phyloP scores from a whole-genome alignment of 1,139 yeast species.

The Arxiozyma bovina region DNA sequence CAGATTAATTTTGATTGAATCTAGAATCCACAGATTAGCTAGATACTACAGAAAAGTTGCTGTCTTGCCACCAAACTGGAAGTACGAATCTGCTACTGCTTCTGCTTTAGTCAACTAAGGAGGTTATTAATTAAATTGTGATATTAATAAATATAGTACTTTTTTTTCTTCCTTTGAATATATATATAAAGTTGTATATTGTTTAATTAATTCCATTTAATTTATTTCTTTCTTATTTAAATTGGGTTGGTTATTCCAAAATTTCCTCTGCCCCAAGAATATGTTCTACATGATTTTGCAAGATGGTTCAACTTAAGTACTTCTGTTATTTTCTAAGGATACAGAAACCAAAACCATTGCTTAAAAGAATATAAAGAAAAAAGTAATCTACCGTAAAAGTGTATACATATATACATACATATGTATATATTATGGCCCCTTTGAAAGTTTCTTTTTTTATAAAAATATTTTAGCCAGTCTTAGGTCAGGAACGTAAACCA shows the following conservation, averaged over 20 bases:
- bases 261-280: constrained; percentile 5
- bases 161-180: not conserved
- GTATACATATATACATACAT: no score
- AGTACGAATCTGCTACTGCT: constrained; percentile 99
- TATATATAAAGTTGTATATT: not conserved
- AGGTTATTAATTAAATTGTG: constrained; percentile 8
- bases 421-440: no score
- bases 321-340: no score
- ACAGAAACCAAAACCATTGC: no score
- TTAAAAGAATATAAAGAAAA: no score
- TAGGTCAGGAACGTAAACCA: not conserved
- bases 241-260: not conserved
- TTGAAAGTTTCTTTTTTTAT: no score
- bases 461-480: not conserved
- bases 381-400: no score
- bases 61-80: constrained; percentile 99
- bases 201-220: not conserved
- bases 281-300: not conserved
- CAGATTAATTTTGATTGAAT: constrained; percentile 99
- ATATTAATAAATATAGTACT: not conserved
- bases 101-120: constrained; percentile 94
- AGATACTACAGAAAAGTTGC: constrained; percentile 99
- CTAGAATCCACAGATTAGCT: constrained; percentile 99
- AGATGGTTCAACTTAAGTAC: not conserved
- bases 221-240: not conserved